Conservation (phyloP, 805 yeast genomes). For the Debaryomyces castellii region DNA sequence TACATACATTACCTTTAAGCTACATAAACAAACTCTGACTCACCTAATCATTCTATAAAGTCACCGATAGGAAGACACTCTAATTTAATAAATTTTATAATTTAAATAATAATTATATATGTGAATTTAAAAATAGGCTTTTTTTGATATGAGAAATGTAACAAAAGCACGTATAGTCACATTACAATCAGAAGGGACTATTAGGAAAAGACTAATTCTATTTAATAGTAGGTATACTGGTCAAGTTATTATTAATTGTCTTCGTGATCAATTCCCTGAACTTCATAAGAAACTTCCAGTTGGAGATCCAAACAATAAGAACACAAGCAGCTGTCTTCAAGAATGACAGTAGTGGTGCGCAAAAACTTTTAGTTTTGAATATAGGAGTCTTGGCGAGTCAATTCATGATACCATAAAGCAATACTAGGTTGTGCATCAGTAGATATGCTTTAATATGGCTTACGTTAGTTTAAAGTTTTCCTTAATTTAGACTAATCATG, state of each 20-base stretch:
- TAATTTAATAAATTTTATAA: too few species aligned
- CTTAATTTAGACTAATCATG: too few species aligned
- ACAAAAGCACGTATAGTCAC: conserved; percentile 57
- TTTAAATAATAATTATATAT: too few species aligned
- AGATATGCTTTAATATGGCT: too few species aligned
- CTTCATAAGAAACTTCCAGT: conserved; percentile 28
- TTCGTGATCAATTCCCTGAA: conserved; percentile 23
- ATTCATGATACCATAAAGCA: conserved; percentile 43
- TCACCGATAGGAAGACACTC: too few species aligned
- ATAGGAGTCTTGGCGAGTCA: conserved; percentile 33
- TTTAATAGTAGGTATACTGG: conserved; percentile 13
- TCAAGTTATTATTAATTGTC: conserved; percentile 19
- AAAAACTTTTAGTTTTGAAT: conserved; percentile 33
- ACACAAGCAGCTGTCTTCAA: neutral
- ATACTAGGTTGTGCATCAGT: neutral
- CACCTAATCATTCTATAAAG: too few species aligned
- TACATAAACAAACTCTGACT: too few species aligned
- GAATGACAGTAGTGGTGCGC: conserved; percentile 27
- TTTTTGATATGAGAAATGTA: conserved; percentile 62
- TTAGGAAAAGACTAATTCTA: conserved; percentile 32
- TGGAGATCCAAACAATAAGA: conserved; percentile 11
- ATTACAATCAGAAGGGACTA: conserved; percentile 33
- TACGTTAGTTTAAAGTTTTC: too few species aligned
- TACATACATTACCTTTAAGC: too few species aligned
- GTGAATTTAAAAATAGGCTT: conserved; percentile 9